Percentiles rank a stretch among this genome's conserved stretches.
These are phyloP conservation scores for Daldinia sp. DNA, from an alignment of 2,329 filamentous ascomycete species.

Conservation along the genomic window DNA sequence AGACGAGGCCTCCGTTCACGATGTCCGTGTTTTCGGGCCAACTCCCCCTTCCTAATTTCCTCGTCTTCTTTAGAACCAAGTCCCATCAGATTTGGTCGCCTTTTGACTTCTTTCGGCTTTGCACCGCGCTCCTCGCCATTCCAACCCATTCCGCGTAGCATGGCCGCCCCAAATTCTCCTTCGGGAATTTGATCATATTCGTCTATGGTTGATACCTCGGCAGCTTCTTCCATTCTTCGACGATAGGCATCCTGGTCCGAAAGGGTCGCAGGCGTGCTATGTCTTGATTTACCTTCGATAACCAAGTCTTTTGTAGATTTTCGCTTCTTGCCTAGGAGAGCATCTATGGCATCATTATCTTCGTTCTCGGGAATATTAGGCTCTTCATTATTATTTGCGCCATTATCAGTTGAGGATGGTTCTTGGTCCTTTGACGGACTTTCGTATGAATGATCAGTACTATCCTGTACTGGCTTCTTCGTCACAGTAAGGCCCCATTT, in stretches of 20 bases:
- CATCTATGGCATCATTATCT: slow-evolving; percentile 69
- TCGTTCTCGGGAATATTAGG: slow-evolving; percentile 37
- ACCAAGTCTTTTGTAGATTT: slow-evolving; percentile 58
- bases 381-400: slow-evolving; percentile 28
- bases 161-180: slow-evolving; percentile 90
- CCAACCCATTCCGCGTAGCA: slow-evolving; percentile 96
- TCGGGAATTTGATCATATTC: slow-evolving; percentile 91
- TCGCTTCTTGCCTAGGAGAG: slow-evolving; percentile 67
- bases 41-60: slow-evolving; percentile 71
- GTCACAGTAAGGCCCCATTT: slow-evolving; percentile 50
- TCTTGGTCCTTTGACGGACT: slow-evolving; percentile 10
- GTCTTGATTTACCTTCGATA: slow-evolving; percentile 52
- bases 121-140: slow-evolving; percentile 70
- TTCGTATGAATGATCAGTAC: slow-evolving; percentile 29
- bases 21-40: slow-evolving; percentile 54
- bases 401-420: slow-evolving; percentile 11
- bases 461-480: slow-evolving; percentile 38
- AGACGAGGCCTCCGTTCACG: slow-evolving; percentile 55
- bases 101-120: slow-evolving; percentile 68
- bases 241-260: slow-evolving; percentile 75
- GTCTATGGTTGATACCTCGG: slow-evolving; percentile 77
- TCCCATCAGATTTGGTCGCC: slow-evolving; percentile 82
- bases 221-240: slow-evolving; percentile 74
- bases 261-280: slow-evolving; percentile 42
- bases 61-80: slow-evolving; percentile 87